phyloP scores from a whole-genome alignment of 1,284 basidiomycete species.

The Boletus sp. region DNA sequence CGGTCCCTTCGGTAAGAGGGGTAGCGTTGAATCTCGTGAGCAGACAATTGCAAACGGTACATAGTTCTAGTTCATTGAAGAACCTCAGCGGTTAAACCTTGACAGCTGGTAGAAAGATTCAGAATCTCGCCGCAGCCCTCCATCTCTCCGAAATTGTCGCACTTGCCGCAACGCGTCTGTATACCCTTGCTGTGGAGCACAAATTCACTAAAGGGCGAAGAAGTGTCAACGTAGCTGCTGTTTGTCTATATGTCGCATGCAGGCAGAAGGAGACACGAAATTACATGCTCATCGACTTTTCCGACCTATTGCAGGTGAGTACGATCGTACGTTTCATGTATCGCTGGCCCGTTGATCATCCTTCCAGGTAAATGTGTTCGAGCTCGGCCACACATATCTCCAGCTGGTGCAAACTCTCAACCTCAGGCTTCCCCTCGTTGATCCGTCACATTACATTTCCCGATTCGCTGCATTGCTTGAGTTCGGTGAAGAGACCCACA shows the following conservation, averaged over 20 bases:
- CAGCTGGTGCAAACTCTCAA: constrained; percentile 90
- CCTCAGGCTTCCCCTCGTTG: constrained; percentile 85
- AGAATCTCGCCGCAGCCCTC: constrained; percentile 74
- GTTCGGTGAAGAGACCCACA: constrained; percentile 91
- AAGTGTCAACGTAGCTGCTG: constrained; percentile 89
- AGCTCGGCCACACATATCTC: constrained; percentile 93
- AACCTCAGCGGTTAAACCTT: background rate
- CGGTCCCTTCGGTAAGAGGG: constrained; percentile 76
- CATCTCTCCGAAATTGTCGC: constrained; percentile 78
- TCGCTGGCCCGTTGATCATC: constrained; percentile 1
- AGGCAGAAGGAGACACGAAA: constrained; percentile 85
- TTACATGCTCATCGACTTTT: constrained; percentile 99
- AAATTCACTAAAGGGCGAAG: constrained; percentile 92
- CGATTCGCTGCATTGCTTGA: constrained; percentile 96
- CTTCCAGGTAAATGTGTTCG: constrained; percentile 91
- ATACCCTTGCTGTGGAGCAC: constrained; percentile 91
- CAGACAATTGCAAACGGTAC: constrained; percentile 85
- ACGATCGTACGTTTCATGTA: background rate
- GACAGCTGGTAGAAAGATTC: constrained; percentile 77
- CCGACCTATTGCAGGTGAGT: constrained; percentile 81
- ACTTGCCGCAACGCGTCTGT: constrained; percentile 82
- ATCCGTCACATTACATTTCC: constrained; percentile 96
- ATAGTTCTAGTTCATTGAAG: constrained; percentile 19
- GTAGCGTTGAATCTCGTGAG: constrained; percentile 75
- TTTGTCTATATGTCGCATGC: constrained; percentile 94